These are phyloP conservation scores for Neltuma alba DNA, from an alignment of 306 rosid species.

Conservation along the genomic window DNA sequence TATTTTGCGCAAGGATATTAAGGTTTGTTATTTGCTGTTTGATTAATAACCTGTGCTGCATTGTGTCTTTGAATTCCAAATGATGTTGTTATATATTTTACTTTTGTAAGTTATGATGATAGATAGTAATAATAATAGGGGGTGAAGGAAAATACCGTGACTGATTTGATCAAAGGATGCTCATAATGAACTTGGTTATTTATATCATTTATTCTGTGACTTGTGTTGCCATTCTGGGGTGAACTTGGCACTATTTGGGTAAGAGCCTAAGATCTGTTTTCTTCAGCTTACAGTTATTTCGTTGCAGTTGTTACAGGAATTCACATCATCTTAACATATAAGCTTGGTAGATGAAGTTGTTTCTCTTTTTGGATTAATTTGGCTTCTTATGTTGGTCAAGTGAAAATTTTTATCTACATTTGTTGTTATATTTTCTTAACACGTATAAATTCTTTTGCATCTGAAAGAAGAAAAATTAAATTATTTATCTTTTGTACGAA, in stretches of 20 bases:
- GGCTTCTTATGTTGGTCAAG: conserved; percentile 11
- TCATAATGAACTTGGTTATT: conserved; percentile 7
- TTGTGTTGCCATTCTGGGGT: conserved; percentile 8
- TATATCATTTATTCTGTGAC: conserved; percentile 1
- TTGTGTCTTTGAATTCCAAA: not conserved
- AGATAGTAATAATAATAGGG: not conserved
- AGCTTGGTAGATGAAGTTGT: not conserved
- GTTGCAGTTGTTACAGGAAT: not conserved
- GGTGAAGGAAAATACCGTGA: conserved; percentile 11
- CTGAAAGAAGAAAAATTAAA: not conserved
- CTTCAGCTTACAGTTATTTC: not conserved
- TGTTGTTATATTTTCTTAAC: not conserved
- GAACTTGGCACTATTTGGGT: conserved; percentile 16
- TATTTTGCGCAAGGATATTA: conserved; percentile 82
- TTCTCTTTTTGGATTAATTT: conserved; percentile 22
- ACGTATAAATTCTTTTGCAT: not conserved
- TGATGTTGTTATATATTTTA: conserved; percentile 14
- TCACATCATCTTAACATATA: not conserved
- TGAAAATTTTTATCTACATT: not conserved
- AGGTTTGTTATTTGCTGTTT: conserved; percentile 47
- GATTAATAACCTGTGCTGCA: not conserved
- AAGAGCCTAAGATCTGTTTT: not conserved
- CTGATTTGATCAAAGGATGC: not conserved
- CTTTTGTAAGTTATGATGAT: not conserved
- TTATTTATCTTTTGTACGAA: not conserved